phyloP scores from a whole-genome alignment of 148 eudicot species.

The Chenopodium quinoa region DNA sequence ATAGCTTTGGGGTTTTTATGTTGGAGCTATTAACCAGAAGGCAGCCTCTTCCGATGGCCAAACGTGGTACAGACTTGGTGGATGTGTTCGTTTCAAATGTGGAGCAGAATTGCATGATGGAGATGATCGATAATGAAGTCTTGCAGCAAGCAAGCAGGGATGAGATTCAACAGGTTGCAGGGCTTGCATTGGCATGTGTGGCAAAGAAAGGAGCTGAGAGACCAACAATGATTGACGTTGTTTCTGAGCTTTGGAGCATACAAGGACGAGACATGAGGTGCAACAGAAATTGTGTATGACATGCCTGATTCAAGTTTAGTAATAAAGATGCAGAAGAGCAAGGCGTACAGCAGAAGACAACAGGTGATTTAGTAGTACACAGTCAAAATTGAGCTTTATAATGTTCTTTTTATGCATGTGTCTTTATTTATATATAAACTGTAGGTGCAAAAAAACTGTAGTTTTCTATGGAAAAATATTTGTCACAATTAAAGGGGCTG shows the following conservation, averaged over 20 bases:
- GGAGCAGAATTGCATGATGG: conserved; percentile 11
- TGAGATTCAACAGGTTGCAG: conserved; percentile 19
- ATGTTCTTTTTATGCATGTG: too few relatives aligned
- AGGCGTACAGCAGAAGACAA: not conserved
- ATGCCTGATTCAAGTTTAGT: not conserved
- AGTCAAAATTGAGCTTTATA: too few relatives aligned
- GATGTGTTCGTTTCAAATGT: conserved; percentile 17
- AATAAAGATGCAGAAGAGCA: not conserved
- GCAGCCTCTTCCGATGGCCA: conserved; percentile 12
- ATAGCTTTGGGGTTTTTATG: conserved; percentile 33
- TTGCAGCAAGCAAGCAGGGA: conserved; percentile 12
- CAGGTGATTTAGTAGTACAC: too few relatives aligned
- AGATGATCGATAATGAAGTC: conserved; percentile 14
- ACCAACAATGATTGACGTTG: conserved; percentile 32
- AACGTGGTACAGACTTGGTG: conserved; percentile 20
- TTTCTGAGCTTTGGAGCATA: conserved; percentile 12
- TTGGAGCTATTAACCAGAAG: conserved; percentile 21
- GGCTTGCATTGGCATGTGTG: conserved; percentile 27
- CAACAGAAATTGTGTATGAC: not conserved
- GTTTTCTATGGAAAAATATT: too few relatives aligned
- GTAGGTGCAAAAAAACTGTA: too few relatives aligned
- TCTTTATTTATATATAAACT: too few relatives aligned
- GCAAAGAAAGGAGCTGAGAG: conserved; percentile 26
- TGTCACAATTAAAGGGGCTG: too few relatives aligned
- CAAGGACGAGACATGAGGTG: not conserved